Percentiles rank a stretch among this genome's conserved stretches.
Evolutionary conservation across 2,329 filamentous ascomycete genomes (phyloP).

Genomic region (Fusarium sterilihyphosum): DNA sequence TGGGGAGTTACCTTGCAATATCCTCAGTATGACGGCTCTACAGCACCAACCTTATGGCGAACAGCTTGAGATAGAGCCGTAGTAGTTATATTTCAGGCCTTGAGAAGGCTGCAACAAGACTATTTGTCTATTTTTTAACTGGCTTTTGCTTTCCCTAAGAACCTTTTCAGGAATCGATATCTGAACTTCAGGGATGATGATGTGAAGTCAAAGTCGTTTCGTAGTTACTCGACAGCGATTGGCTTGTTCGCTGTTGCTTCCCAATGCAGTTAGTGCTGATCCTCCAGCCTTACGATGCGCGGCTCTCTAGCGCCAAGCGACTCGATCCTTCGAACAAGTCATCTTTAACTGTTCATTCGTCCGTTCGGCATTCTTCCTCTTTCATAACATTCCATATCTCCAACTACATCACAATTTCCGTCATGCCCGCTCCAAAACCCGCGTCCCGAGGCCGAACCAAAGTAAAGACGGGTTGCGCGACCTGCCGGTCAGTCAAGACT

Average conservation of each 20-base stretch:
- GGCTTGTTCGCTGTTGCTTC: not conserved
- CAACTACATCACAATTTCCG: not conserved
- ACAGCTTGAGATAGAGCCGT: too few relatives aligned
- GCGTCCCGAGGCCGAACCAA: constrained; percentile 37
- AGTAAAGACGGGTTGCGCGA: constrained; percentile 55
- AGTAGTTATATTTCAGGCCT: too few relatives aligned
- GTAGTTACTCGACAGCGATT: not conserved
- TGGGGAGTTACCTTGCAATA: too few relatives aligned
- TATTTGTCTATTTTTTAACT: too few relatives aligned
- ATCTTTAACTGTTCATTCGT: constrained; percentile 12
- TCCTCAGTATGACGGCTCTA: too few relatives aligned
- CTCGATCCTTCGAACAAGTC: not conserved
- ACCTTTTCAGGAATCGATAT: not conserved
- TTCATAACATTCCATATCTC: not conserved
- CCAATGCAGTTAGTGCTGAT: not conserved
- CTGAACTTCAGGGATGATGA: not conserved
- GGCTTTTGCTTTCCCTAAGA: not conserved
- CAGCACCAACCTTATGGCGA: too few relatives aligned
- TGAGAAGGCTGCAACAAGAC: too few relatives aligned
- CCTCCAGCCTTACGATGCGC: rapidly evolving
- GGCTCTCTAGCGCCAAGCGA: not conserved
- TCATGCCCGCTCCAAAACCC: constrained; percentile 32
- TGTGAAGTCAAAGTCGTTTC: not conserved
- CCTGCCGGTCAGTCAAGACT: constrained; percentile 52
- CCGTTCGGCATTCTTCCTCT: constrained; percentile 9